These are phyloP conservation scores for Termitomyces sp. DNA, from an alignment of 768 basidiomycete species.

Conservation along the genomic window DNA sequence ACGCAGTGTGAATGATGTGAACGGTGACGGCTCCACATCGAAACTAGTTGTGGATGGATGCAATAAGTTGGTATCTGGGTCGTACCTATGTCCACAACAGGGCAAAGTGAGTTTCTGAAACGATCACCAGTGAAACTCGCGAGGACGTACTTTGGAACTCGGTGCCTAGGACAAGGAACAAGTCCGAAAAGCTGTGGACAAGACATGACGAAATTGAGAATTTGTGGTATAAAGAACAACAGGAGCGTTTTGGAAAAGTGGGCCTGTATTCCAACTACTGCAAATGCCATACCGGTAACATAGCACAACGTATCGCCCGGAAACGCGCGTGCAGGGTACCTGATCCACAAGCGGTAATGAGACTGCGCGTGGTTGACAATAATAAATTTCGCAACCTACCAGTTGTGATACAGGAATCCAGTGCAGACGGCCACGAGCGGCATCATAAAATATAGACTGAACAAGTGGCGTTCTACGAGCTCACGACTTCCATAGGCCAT, in stretches of 20 bases:
- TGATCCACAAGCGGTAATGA: conserved; percentile 23
- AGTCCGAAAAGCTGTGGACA: conserved; percentile 93
- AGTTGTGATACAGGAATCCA: conserved; percentile 94
- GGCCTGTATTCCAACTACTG: conserved; percentile 94
- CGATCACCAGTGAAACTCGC: not conserved
- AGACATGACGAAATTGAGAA: conserved; percentile 95
- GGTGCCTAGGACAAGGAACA: conserved; percentile 91
- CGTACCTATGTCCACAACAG: conserved; percentile 48
- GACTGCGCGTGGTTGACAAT: not conserved
- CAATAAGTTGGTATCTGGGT: conserved; percentile 68
- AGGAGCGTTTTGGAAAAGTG: conserved; percentile 97
- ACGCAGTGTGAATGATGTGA: conserved; percentile 52
- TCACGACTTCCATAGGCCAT: conserved; percentile 84
- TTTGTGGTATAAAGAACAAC: conserved; percentile 95
- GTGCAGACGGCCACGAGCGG: conserved; percentile 87
- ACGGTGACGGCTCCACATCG: conserved; percentile 46
- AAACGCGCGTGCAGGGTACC: conserved; percentile 95
- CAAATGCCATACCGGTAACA: conserved; percentile 97
- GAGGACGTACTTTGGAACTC: conserved; percentile 72
- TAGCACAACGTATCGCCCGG: conserved; percentile 98
- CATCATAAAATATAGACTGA: conserved; percentile 96
- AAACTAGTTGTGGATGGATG: conserved; percentile 71
- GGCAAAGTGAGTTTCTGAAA: not conserved
- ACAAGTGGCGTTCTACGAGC: conserved; percentile 88
- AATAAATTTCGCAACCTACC: conserved; percentile 45